A percentile compares a stretch with the other conserved stretches of the same genome.
Evolutionary conservation across 208 protist genomes (phyloP).

Genomic region (Wallacemonas sp.): DNA sequence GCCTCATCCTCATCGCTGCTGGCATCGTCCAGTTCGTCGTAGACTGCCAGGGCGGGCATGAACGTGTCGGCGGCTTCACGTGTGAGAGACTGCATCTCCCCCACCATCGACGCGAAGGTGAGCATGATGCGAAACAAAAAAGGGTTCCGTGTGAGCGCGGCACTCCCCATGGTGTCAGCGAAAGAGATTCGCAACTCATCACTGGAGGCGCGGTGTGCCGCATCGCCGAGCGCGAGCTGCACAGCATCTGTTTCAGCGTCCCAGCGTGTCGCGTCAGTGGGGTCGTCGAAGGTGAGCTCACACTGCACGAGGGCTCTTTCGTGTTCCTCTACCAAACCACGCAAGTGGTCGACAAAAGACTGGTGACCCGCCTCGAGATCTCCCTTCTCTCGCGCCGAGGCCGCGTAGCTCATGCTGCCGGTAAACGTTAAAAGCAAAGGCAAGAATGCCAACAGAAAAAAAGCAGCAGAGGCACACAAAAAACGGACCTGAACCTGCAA

Average conservation of each 20-base stretch:
- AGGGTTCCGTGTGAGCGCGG: slow-evolving; percentile 24
- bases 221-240: slow-evolving; percentile 26
- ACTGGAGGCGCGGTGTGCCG: slow-evolving; percentile 12
- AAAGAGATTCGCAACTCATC: slow-evolving; percentile 24
- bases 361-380: neutral
- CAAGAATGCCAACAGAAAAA: neutral
- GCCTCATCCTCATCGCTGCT: slow-evolving; percentile 10
- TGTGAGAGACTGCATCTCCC: slow-evolving; percentile 48
- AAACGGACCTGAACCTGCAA: neutral
- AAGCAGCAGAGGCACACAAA: neutral
- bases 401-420: neutral
- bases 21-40: slow-evolving; percentile 36
- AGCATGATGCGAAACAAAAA: slow-evolving; percentile 43
- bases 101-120: slow-evolving; percentile 27
- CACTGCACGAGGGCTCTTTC: slow-evolving; percentile 53
- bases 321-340: slow-evolving; percentile 43
- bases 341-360: slow-evolving; percentile 15
- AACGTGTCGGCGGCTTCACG: slow-evolving; percentile 32
- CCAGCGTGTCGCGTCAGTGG: slow-evolving; percentile 53
- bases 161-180: slow-evolving; percentile 34
- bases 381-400: neutral
- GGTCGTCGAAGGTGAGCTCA: slow-evolving; percentile 43
- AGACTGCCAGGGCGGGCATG: slow-evolving; percentile 43
- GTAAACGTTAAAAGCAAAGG: slow-evolving; percentile 8
- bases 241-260: slow-evolving; percentile 34